Conservation (phyloP, 495 filamentous ascomycete genomes). For the Rusavskia elegans region DNA sequence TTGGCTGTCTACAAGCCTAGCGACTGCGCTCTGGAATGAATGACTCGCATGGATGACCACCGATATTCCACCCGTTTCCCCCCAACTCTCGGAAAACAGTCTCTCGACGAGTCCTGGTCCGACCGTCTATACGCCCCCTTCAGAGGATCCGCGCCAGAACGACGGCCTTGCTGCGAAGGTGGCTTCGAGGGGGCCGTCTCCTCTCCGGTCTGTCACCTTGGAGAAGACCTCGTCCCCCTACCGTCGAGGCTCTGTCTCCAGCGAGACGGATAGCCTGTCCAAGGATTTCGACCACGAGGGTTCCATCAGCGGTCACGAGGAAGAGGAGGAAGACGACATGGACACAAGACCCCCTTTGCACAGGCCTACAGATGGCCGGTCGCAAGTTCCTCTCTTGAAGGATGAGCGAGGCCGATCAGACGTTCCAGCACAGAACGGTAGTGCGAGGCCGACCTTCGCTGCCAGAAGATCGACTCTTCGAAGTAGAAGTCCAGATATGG, state of each 20-base stretch:
- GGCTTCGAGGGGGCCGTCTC: constrained; percentile 11
- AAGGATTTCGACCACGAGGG: neutral
- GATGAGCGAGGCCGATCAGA: constrained; percentile 35
- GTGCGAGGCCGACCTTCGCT: constrained; percentile 18
- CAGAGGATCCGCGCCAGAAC: constrained; percentile 7
- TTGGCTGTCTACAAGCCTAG: constrained; percentile 2
- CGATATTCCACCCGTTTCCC: constrained; percentile 6
- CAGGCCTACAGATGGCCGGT: constrained; percentile 33
- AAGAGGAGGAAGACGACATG: constrained; percentile 22
- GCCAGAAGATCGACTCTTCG: constrained; percentile 40
- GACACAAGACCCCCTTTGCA: constrained; percentile 29
- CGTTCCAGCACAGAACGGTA: constrained; percentile 16
- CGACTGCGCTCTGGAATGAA: constrained; percentile 12
- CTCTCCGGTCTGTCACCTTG: constrained; percentile 4
- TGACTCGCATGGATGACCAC: constrained; percentile 17
- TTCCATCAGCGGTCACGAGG: constrained; percentile 13
- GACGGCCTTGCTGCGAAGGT: constrained; percentile 2
- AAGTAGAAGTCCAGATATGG: constrained; percentile 42
- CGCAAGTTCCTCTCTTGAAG: constrained; percentile 39
- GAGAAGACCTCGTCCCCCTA: constrained; percentile 7
- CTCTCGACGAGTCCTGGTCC: constrained; percentile 8
- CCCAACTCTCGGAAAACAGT: constrained; percentile 8
- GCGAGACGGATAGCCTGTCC: neutral
- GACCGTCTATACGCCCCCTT: constrained; percentile 13
- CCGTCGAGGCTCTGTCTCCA: neutral